Base-by-base conservation (phyloP, 1,139 yeast genomes). In the Blastobotrys raffinosifermentans region DNA sequence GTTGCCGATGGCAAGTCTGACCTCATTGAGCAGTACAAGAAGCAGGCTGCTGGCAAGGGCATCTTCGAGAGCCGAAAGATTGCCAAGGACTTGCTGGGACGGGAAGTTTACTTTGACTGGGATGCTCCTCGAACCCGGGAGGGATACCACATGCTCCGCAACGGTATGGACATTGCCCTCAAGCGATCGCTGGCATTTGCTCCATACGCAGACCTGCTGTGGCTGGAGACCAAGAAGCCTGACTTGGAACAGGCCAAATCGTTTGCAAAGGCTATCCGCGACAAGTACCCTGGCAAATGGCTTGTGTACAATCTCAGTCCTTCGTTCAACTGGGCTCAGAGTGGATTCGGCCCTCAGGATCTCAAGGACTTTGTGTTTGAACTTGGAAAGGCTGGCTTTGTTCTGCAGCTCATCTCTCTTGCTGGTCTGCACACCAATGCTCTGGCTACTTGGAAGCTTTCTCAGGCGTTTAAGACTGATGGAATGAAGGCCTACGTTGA, bases 161-260 rank as follows among this genome's bases (percentile, higher is more conserved):
- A 68, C 9, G 73, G 80, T 20, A 63, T 74, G 51, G 77, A 70
- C 26, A 67, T 70, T 20, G 80, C 80, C 1, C 57, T 75, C 32
- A 68, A 71, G 49, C 64, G 81, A 37, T 71, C 75, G 1, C 50
- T 73, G 20, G 67, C 66, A 4, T 75, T 64, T 53, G 75, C 77
- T 1, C 80, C 80, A 8, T 73, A 72, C 44, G 67, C 79, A 2
- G 81, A 75, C 42, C 51, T 73, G 51, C 51, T 75, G 22, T 75
- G 81, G 81, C 59, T 74, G 16, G 80, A 76, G 53, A 73, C 80
- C 17, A 73, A 73, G 55, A 65, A 67, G 10, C 80, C 81, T 10
- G 67, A 74, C 44, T 54, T 74, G 17, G 50, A 60, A 33, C 75
- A 74, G 50, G 80, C 80, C 5, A 60, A 59, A 42, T 58, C 55